phyloP scores from a whole-genome alignment of 1,284 basidiomycete species.

The Mycena citricolor region DNA sequence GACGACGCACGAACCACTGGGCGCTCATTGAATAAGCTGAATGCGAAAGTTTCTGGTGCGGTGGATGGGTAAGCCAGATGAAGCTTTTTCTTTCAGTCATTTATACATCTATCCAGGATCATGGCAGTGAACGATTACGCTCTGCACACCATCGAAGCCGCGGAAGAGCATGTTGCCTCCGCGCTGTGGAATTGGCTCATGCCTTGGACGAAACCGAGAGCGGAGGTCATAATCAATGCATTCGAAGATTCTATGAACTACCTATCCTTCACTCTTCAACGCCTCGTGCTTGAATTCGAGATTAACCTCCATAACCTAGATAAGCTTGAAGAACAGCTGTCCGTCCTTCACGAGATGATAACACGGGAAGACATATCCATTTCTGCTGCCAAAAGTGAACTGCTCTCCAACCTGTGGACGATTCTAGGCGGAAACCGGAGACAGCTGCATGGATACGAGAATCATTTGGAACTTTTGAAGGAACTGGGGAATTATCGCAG shows the following conservation, averaged over 20 bases:
- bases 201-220: slow-evolving; percentile 58
- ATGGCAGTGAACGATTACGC: slow-evolving; percentile 8
- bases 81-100: too few relatives aligned
- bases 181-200: slow-evolving; percentile 63
- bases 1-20: slow-evolving; percentile 58
- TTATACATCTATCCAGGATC: slow-evolving; percentile 1
- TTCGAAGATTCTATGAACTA: too few relatives aligned
- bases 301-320: slow-evolving; percentile 50
- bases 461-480: slow-evolving; percentile 49
- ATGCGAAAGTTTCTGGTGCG: too few relatives aligned
- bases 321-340: slow-evolving; percentile 56
- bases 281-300: too few relatives aligned
- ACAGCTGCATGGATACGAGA: slow-evolving; percentile 42
- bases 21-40: too few relatives aligned
- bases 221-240: slow-evolving; percentile 45
- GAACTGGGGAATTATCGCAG: slow-evolving; percentile 53
- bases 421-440: too few relatives aligned
- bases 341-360: too few relatives aligned
- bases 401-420: slow-evolving; percentile 63
- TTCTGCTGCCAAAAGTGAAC: slow-evolving; percentile 42
- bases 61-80: slow-evolving; percentile 62
- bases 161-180: slow-evolving; percentile 56
- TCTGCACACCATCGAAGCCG: too few relatives aligned
- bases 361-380: too few relatives aligned
- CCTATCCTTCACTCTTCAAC: too few relatives aligned